These are phyloP conservation scores for Hanseniaspora lachancei DNA, from an alignment of 805 yeast genomes.

Conservation along the genomic window DNA sequence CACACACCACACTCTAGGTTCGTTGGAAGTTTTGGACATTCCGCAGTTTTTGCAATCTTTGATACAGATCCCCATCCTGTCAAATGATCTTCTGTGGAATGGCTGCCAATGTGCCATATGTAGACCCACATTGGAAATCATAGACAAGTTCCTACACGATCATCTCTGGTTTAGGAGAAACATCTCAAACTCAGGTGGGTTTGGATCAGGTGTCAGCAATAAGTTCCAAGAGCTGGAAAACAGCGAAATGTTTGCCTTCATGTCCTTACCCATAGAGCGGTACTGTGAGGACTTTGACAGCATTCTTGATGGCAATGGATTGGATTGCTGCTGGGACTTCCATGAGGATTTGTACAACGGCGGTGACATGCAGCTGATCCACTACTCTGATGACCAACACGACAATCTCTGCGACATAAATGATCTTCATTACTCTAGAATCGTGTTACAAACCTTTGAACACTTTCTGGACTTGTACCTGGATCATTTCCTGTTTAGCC, in stretches of 20 bases:
- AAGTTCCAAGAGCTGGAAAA: conserved; percentile 10
- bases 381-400: conserved; percentile 3
- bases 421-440: neutral
- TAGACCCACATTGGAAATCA: neutral
- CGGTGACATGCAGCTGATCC: conserved; percentile 1
- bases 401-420: neutral
- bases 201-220: conserved; percentile 7
- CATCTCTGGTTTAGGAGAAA: conserved; percentile 9
- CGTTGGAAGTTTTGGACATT: neutral
- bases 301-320: conserved; percentile 4
- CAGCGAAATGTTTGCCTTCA: conserved; percentile 9
- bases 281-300: conserved; percentile 3
- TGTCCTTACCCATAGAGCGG: neutral
- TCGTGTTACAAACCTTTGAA: conserved; percentile 4
- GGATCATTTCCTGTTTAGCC: neutral
- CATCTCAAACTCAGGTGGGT: conserved; percentile 12
- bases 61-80: conserved; percentile 8
- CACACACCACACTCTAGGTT: neutral
- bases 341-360: conserved; percentile 9
- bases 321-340: conserved; percentile 7
- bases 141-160: conserved; percentile 8
- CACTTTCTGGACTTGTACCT: conserved; percentile 8
- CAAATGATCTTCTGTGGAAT: conserved; percentile 10
- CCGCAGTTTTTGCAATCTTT: conserved; percentile 7
- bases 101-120: conserved; percentile 6